Conservation (phyloP, 2,329 filamentous ascomycete genomes). For the Chaetomiaceae sp. region DNA sequence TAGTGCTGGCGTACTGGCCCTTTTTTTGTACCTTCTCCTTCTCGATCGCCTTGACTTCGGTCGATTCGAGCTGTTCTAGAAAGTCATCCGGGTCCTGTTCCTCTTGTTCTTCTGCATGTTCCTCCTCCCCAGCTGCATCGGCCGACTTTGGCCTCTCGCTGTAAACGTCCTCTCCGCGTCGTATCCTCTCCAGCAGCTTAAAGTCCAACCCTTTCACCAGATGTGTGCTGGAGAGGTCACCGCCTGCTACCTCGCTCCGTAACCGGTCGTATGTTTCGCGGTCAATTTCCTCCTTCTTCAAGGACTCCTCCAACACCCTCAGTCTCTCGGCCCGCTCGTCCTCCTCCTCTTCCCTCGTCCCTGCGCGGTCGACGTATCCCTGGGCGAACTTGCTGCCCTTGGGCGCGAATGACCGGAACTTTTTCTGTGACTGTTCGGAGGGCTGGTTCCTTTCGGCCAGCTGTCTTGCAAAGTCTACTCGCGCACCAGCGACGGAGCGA, state of each 20-base stretch:
- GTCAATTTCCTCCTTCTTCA: constrained; percentile 82
- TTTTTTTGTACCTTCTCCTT: constrained; percentile 55
- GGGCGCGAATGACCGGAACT: constrained; percentile 72
- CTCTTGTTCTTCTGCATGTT: constrained; percentile 34
- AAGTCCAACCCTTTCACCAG: constrained; percentile 90
- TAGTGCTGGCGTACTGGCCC: constrained; percentile 51
- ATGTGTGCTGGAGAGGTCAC: constrained; percentile 75
- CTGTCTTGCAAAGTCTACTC: constrained; percentile 76
- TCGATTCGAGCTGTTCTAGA: constrained; percentile 54
- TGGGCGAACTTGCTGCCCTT: constrained; percentile 75
- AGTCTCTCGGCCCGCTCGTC: constrained; percentile 61
- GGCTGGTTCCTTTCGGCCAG: constrained; percentile 66
- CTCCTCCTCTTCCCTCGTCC: constrained; percentile 52
- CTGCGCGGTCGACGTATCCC: constrained; percentile 81
- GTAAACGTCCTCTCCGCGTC: constrained; percentile 64
- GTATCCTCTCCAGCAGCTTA: constrained; percentile 66
- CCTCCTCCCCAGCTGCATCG: constrained; percentile 45
- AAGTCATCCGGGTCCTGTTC: constrained; percentile 60
- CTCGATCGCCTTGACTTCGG: constrained; percentile 49
- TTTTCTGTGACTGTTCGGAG: constrained; percentile 55
- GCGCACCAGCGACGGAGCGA: constrained; percentile 54
- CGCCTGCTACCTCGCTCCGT: constrained; percentile 73
- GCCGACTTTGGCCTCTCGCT: constrained; percentile 31
- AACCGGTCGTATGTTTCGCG: constrained; percentile 71
- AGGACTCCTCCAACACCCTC: constrained; percentile 72